These are phyloP conservation scores for Salinomyces thailandicus DNA, from an alignment of 2,329 filamentous ascomycete genomes.

Conservation along the genomic window DNA sequence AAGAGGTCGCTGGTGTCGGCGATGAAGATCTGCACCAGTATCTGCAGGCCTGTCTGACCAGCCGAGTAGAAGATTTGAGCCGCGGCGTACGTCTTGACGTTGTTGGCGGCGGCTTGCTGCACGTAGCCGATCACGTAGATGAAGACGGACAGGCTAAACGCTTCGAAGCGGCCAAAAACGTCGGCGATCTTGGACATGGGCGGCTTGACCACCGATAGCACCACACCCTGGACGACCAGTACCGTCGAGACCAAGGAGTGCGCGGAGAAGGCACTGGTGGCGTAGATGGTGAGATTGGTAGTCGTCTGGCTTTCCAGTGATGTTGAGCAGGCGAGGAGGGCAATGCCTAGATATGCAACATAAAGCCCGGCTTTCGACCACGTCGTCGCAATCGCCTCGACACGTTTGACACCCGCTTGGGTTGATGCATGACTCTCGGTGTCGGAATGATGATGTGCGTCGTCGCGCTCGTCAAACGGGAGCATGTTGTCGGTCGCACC, in stretches of 20 bases:
- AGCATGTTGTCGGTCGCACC: not conserved
- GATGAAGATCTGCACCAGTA: slow-evolving; percentile 55
- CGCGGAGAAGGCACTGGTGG: slow-evolving; percentile 53
- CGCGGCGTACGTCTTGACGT: slow-evolving; percentile 44
- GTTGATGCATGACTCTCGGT: slow-evolving; percentile 17
- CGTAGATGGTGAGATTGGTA: slow-evolving; percentile 50
- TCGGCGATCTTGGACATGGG: slow-evolving; percentile 53
- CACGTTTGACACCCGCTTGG: slow-evolving; percentile 39
- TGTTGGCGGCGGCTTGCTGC: slow-evolving; percentile 45
- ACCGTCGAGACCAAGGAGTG: slow-evolving; percentile 58
- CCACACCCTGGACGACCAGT: slow-evolving; percentile 52
- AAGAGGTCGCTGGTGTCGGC: slow-evolving; percentile 51
- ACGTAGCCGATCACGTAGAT: slow-evolving; percentile 48
- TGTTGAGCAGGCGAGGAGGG: slow-evolving; percentile 48
- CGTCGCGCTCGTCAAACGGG: slow-evolving; percentile 1
- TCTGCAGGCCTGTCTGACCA: slow-evolving; percentile 49
- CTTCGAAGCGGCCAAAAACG: slow-evolving; percentile 52
- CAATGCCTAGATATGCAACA: slow-evolving; percentile 36
- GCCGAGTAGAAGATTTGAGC: slow-evolving; percentile 54
- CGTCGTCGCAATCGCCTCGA: slow-evolving; percentile 39
- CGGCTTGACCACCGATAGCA: slow-evolving; percentile 51
- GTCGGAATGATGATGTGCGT: not conserved
- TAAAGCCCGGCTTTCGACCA: slow-evolving; percentile 40
- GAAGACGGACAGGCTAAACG: slow-evolving; percentile 45
- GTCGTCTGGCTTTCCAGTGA: slow-evolving; percentile 58